These are phyloP conservation scores for Chenopodium berlandieri DNA, from an alignment of 148 eudicot genomes.

Conservation along the genomic window DNA sequence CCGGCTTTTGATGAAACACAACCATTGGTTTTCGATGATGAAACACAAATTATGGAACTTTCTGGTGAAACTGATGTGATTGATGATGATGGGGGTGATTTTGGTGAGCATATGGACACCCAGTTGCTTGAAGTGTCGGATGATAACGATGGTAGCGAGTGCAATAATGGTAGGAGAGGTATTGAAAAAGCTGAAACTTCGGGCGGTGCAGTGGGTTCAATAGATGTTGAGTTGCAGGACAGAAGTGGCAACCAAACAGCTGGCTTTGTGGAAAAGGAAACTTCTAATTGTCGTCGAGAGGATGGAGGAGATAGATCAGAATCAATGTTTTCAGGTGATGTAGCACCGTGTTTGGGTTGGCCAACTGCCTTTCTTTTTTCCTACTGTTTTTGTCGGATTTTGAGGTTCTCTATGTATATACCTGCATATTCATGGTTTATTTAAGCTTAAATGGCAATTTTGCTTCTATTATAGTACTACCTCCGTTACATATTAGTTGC, in stretches of 20 bases:
- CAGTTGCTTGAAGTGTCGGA: not conserved
- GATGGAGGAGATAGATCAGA: slow-evolving; percentile 14
- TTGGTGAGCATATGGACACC: slow-evolving; percentile 9
- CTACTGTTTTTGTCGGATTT: not conserved
- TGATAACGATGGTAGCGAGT: slow-evolving; percentile 2
- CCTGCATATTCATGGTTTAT: not conserved
- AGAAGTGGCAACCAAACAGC: slow-evolving; percentile 5
- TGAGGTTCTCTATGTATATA: not conserved
- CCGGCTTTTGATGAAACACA: slow-evolving; percentile 18
- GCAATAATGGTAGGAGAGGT: slow-evolving; percentile 15
- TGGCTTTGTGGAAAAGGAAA: slow-evolving; percentile 4
- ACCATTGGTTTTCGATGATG: slow-evolving; percentile 14
- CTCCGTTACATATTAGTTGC: no score
- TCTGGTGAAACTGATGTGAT: slow-evolving; percentile 33
- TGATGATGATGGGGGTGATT: slow-evolving; percentile 18
- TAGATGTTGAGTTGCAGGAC: slow-evolving; percentile 6
- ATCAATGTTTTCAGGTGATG: slow-evolving; percentile 7
- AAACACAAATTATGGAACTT: slow-evolving; percentile 28
- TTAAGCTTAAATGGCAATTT: not conserved
- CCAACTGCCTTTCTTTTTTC: slow-evolving; percentile 1
- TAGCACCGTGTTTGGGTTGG: slow-evolving; percentile 22
- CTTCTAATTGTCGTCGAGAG: slow-evolving; percentile 11
- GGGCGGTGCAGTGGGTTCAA: slow-evolving; percentile 6
- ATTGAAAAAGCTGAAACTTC: slow-evolving; percentile 19
- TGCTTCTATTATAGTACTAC: not conserved